A percentile compares a stretch with the other conserved stretches of the same genome.
phyloP scores from a whole-genome alignment of 2,329 filamentous ascomycete genomes.

The Penicillium freii region DNA sequence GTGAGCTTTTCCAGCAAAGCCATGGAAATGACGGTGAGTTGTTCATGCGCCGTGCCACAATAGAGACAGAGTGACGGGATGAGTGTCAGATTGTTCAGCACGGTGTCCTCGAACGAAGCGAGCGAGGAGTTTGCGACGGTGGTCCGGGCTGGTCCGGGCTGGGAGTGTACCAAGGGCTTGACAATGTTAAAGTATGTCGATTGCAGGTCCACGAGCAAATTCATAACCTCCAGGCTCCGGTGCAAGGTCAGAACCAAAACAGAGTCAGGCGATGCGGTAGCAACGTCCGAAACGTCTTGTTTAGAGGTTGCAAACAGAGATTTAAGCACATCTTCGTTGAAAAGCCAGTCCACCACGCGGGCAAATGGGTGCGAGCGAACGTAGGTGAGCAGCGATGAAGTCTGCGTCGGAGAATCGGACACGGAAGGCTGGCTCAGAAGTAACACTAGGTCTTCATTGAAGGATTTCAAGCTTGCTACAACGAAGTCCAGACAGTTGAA shows the following conservation, averaged over 20 bases:
- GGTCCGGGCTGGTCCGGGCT: slow-evolving; percentile 58
- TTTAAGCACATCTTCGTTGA: slow-evolving; percentile 83
- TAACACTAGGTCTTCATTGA: slow-evolving; percentile 90
- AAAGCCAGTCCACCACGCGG: slow-evolving; percentile 96
- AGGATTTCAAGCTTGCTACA: slow-evolving; percentile 72
- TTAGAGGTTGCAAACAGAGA: slow-evolving; percentile 76
- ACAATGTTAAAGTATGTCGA: slow-evolving; percentile 89
- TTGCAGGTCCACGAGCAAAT: slow-evolving; percentile 79
- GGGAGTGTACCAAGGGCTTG: slow-evolving; percentile 69
- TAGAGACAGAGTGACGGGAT: slow-evolving; percentile 83
- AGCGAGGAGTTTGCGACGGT: slow-evolving; percentile 73
- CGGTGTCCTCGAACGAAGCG: slow-evolving; percentile 86
- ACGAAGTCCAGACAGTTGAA: slow-evolving; percentile 84
- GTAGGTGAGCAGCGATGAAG: slow-evolving; percentile 75
- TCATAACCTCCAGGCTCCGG: slow-evolving; percentile 78
- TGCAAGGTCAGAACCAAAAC: slow-evolving; percentile 77
- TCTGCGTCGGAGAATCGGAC: slow-evolving; percentile 71
- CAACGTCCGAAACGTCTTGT: slow-evolving; percentile 70
- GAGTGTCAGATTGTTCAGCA: slow-evolving; percentile 75
- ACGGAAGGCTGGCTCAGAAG: slow-evolving; percentile 75
- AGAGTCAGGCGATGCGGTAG: slow-evolving; percentile 71
- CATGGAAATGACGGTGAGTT: slow-evolving; percentile 76
- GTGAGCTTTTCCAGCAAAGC: slow-evolving; percentile 82
- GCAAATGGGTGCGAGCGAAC: slow-evolving; percentile 87
- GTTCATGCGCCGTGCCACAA: slow-evolving; percentile 78